A percentile compares a stretch with the other conserved stretches of the same genome.
These are phyloP conservation scores for Salvia rosmarinus DNA, from an alignment of 257 asterid species.

Conservation along the genomic window DNA sequence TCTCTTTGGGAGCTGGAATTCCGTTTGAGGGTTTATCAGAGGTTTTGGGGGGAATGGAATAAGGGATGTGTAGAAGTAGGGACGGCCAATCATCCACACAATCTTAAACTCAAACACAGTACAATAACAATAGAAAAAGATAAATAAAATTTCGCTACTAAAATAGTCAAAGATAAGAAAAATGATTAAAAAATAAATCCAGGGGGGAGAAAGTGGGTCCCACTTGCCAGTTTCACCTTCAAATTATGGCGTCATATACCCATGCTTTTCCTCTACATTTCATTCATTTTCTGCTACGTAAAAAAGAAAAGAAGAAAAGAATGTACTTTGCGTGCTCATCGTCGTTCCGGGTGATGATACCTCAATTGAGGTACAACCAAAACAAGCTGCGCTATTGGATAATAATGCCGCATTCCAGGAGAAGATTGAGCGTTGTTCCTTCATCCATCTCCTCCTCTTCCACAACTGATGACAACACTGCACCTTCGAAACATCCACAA, in stretches of 20 bases:
- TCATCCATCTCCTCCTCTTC: constrained; percentile 54
- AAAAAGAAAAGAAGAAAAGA: neutral
- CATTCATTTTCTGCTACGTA: constrained; percentile 28
- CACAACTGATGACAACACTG: constrained; percentile 47
- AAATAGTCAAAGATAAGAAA: neutral
- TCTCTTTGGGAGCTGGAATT: neutral
- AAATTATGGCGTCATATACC: constrained; percentile 28
- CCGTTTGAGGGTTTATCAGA: constrained; percentile 35
- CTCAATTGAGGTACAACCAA: constrained; percentile 51
- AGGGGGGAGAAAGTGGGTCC: neutral
- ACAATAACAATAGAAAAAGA: neutral
- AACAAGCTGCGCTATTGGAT: constrained; percentile 45
- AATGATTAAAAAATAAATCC: neutral
- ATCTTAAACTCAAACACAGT: neutral
- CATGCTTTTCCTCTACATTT: constrained; percentile 20
- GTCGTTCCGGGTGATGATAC: constrained; percentile 45
- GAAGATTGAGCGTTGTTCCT: constrained; percentile 45
- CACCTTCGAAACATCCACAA: constrained; percentile 50
- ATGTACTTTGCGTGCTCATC: constrained; percentile 64
- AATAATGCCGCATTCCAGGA: constrained; percentile 48
- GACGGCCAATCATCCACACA: neutral
- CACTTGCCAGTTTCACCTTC: constrained; percentile 1
- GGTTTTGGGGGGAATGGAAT: constrained; percentile 26
- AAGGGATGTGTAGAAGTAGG: neutral
- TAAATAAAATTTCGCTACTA: too few relatives aligned